Percentiles rank a stretch among this genome's conserved stretches.
Evolutionary conservation across 306 rosid genomes (phyloP).

Genomic region (Rubus idaeus): DNA sequence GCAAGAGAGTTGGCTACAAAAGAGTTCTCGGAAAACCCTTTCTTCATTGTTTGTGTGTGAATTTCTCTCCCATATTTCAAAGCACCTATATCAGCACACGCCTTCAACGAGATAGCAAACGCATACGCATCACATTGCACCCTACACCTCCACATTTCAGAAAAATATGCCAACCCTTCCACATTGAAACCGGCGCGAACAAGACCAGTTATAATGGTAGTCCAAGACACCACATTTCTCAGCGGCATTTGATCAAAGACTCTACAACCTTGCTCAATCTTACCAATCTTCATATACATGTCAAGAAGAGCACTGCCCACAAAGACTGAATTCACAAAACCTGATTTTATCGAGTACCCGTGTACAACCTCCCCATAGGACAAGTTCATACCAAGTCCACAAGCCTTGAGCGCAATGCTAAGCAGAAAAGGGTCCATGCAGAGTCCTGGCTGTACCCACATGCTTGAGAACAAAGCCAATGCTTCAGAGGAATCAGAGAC

Average conservation of each 20-base stretch:
- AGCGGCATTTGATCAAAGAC: slow-evolving; percentile 50
- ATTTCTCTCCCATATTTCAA: slow-evolving; percentile 59
- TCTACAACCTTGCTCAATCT: slow-evolving; percentile 48
- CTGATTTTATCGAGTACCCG: slow-evolving; percentile 57
- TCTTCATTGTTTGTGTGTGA: slow-evolving; percentile 61
- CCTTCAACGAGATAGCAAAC: slow-evolving; percentile 68
- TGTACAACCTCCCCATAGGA: slow-evolving; percentile 55
- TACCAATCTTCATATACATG: slow-evolving; percentile 74
- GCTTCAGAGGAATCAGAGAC: slow-evolving; percentile 48
- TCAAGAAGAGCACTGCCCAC: slow-evolving; percentile 67
- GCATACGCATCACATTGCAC: slow-evolving; percentile 58
- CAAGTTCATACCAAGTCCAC: slow-evolving; percentile 45
- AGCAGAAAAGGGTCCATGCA: slow-evolving; percentile 54
- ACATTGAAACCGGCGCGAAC: slow-evolving; percentile 54
- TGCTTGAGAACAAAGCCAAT: slow-evolving; percentile 46
- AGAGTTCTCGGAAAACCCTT: slow-evolving; percentile 60
- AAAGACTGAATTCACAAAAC: slow-evolving; percentile 60
- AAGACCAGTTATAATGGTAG: slow-evolving; percentile 68
- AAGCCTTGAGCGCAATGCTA: slow-evolving; percentile 67
- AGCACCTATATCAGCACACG: slow-evolving; percentile 62
- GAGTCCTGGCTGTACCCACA: slow-evolving; percentile 50
- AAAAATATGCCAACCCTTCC: slow-evolving; percentile 61
- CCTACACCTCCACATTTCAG: slow-evolving; percentile 70
- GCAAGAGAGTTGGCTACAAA: slow-evolving; percentile 66
- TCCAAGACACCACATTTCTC: slow-evolving; percentile 75